Base-by-base conservation (phyloP, 345 rosid genomes). In the Acer negundo region DNA sequence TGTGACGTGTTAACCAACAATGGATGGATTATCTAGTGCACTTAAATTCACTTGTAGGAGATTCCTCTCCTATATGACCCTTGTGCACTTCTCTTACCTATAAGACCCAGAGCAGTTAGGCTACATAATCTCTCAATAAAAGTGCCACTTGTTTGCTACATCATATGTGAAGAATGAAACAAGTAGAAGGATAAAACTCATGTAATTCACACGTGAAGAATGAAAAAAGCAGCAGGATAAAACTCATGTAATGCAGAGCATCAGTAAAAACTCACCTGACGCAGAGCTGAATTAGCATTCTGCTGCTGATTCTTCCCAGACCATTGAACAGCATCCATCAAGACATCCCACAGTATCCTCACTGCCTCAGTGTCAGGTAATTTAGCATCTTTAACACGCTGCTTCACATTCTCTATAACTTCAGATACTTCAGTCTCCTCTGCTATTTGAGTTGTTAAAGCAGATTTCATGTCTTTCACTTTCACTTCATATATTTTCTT, bases 271-370 rank as follows among this genome's bases (percentile, higher is more conserved):
- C 80, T 71, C 80, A 97, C 99, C 90, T 97, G 94, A 26, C 94
- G 93, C 66, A 97, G 77, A 75, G 97, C 97, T 56, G 92, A 63
- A 85, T 92, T 93, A 23, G 93, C 90, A 83, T 94, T 97, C 86
- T 94, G 99, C 87, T 97, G 97, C 88, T 97, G 98, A 86, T 93
- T 97, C 93, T 93, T 94, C 67, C 99, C 98, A 79, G 98, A 94
- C 97, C 98, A 94, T 80, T 92, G 99, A 75, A 97, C 97, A 78
- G 97, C 99, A 87, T 94, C 99, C 98, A 93, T 97, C 71, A 97
- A 67, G 38, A 91, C 91, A 90, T 97, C 97, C 99, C 99, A 97
- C 74, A 93, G 78, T 69, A 91, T 90, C 69, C 97, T 85, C 72
- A 97, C 89, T 35, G 92, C 83, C 85, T 97, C 98, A 67, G 82